Evolutionary conservation across 1,284 basidiomycete genomes (phyloP).

Genomic region (Microbotryum saponariae): DNA sequence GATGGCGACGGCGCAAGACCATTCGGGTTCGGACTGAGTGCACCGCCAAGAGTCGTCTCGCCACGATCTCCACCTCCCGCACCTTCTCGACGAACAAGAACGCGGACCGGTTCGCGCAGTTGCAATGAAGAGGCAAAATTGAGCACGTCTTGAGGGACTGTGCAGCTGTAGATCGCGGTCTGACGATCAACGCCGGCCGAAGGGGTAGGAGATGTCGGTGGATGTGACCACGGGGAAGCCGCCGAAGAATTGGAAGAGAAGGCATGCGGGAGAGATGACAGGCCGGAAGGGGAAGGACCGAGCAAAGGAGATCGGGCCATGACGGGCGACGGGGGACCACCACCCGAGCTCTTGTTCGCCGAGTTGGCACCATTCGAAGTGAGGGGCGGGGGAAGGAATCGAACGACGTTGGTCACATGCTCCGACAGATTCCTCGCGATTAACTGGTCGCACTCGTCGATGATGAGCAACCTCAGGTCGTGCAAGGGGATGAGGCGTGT

Average conservation of each 20-base stretch:
- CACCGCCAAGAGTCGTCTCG: neutral
- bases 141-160: constrained; percentile 80
- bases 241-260: constrained; percentile 31
- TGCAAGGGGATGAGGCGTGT: constrained; percentile 62
- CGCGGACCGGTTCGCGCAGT: constrained; percentile 86
- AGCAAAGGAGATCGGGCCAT: constrained; percentile 15
- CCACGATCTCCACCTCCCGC: neutral
- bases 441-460: constrained; percentile 96
- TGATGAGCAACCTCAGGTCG: constrained; percentile 81
- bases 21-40: too few species aligned
- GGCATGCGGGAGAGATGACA: constrained; percentile 44
- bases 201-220: constrained; percentile 20
- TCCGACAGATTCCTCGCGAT: constrained; percentile 95
- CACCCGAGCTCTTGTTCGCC: too few species aligned
- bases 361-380: too few species aligned
- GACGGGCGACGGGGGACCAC: constrained; percentile 8
- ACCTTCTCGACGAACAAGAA: constrained; percentile 90
- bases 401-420: constrained; percentile 84
- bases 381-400: constrained; percentile 58
- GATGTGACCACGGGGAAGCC: constrained; percentile 1
- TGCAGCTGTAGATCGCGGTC: constrained; percentile 80
- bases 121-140: constrained; percentile 82
- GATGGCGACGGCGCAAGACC: too few species aligned
- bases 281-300: constrained; percentile 1
- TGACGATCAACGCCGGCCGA: constrained; percentile 63